Base-by-base conservation (phyloP, 2,329 filamentous ascomycete species). In the Hypoxylon sp. region DNA sequence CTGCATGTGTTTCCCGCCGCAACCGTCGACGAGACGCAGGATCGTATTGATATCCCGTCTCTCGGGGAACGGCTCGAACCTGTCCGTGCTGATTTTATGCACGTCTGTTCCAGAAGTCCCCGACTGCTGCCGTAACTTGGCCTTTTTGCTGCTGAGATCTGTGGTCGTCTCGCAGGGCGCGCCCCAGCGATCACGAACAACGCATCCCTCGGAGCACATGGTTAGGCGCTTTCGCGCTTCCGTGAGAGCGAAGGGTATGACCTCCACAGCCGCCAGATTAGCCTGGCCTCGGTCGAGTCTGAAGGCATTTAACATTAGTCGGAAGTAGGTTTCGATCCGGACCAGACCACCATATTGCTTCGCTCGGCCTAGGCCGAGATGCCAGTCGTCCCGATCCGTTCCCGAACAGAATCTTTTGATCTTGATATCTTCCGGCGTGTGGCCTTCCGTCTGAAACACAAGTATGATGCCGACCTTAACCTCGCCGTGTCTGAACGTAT, bases 131-230 rank as follows among this genome's bases (percentile, higher is more conserved):
- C 55, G 32, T 5, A 55, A 34, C 14, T 45, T 19, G 4, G 37
- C 30, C 23, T 66, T 58, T 14, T 23, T 25, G 12, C 32, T 27
- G 21, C 16, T 29, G 7, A 56, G 48, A 1, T 50, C 37, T 19
- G 19, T 45, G 2, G 51, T 57, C 2, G 37, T 48, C 1, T 19
- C 29, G 12, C 63, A 67, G 4, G 50, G 41, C 2, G 12, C 34
- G 0, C 64, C 60, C 55, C 55, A 58, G 11, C 54, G 47, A 8
- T 29, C 30, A 1, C 45, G 46, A 3, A 46, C 21, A 12, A 61
- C 60, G 29, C 64, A 67, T 2, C 55, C 55, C 34, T 53, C 60
- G 12, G 51, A 63, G 16, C 64, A 67, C 60, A 67, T 56, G 1
- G 48, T 63, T 9, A 67, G 30, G 6, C 55, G 32, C 12, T 43